A percentile compares a stretch with the other conserved stretches of the same genome.
These are phyloP conservation scores for Alopecurus myosuroides DNA, from an alignment of 176 grass and related monocot species.

Conservation along the genomic window DNA sequence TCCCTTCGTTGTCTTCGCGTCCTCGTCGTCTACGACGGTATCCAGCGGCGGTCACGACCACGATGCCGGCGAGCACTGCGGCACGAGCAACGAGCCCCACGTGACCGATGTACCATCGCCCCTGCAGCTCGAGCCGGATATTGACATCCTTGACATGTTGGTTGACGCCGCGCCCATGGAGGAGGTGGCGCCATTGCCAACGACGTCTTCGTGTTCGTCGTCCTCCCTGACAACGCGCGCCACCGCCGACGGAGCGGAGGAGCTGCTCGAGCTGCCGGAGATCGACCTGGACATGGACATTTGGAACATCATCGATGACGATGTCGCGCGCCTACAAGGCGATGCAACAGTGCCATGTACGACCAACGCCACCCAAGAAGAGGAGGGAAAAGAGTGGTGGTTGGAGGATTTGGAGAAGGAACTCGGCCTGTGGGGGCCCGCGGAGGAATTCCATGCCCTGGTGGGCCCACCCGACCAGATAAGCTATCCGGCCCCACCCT, in stretches of 20 bases:
- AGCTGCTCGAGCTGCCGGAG: constrained; percentile 49
- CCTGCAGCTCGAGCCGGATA: not conserved
- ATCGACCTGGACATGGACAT: constrained; percentile 51
- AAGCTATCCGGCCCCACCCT: not conserved
- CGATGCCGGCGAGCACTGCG: constrained; percentile 35
- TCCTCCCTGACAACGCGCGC: constrained; percentile 30
- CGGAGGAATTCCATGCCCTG: constrained; percentile 18
- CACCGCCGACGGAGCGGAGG: not conserved
- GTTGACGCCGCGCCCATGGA: constrained; percentile 1
- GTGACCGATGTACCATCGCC: not conserved
- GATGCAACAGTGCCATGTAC: constrained; percentile 22
- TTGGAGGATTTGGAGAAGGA: constrained; percentile 69
- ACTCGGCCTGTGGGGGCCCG: constrained; percentile 47
- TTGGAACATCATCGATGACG: constrained; percentile 60
- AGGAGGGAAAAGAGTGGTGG: constrained; percentile 42
- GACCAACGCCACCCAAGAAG: not conserved
- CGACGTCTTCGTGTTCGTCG: constrained; percentile 47
- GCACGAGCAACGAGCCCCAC: constrained; percentile 33
- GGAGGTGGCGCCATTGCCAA: constrained; percentile 15
- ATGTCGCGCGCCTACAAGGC: not conserved
- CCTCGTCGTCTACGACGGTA: constrained; percentile 21
- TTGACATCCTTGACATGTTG: constrained; percentile 40
- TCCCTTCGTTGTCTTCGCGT: constrained; percentile 18
- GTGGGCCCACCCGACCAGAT: not conserved
- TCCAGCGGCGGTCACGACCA: no score